Conservation (phyloP, 176 grass and related monocot genomes). For the Carex littledalei region DNA sequence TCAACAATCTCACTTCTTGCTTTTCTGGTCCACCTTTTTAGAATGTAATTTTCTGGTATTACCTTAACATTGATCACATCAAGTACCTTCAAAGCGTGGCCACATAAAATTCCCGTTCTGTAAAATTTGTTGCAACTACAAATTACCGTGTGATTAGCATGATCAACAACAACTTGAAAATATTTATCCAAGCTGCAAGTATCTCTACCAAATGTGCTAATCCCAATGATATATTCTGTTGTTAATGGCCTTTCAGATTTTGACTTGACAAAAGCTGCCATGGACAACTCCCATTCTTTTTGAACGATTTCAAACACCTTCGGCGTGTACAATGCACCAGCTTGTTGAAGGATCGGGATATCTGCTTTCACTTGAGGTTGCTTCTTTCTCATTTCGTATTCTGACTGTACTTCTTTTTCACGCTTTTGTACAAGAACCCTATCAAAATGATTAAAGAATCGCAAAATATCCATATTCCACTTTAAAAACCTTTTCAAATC, state of each 20-base stretch:
- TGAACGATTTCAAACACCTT: constrained; percentile 1
- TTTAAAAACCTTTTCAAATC: not conserved
- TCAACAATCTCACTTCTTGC: not conserved
- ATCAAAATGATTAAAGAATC: not conserved
- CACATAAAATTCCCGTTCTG: not conserved
- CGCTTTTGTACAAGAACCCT: not conserved
- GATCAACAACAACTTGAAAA: not conserved
- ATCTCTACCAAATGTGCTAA: not conserved
- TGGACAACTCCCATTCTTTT: not conserved
- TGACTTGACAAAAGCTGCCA: not conserved
- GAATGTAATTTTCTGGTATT: not conserved
- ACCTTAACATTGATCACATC: not conserved
- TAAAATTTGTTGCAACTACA: not conserved
- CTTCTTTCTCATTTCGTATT: not conserved
- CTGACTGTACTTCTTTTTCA: not conserved
- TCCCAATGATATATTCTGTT: not conserved
- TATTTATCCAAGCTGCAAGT: not conserved
- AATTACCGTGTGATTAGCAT: not conserved
- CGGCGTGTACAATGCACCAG: not conserved
- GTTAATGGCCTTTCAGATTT: not conserved
- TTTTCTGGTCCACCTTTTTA: not conserved
- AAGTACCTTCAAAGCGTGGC: not conserved
- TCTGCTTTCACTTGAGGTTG: not conserved
- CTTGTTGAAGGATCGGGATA: not conserved
- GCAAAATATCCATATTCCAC: not conserved